Percentiles rank a stretch among this genome's conserved stretches.
These are phyloP conservation scores for Fusarium austroafricanum DNA, from an alignment of 2,329 filamentous ascomycete genomes.

Conservation along the genomic window DNA sequence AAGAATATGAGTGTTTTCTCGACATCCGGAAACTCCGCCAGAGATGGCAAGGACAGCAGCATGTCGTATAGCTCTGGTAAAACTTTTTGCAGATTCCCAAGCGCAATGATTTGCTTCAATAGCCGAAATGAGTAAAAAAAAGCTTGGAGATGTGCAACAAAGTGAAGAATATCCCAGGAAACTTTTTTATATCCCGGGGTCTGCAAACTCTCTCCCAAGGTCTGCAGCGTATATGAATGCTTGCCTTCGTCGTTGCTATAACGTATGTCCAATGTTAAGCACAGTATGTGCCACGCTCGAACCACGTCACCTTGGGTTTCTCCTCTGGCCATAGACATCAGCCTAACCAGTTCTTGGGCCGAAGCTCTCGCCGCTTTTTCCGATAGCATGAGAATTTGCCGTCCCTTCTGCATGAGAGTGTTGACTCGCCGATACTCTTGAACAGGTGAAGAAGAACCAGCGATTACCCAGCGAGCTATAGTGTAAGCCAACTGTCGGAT, in stretches of 20 bases:
- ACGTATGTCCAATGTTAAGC: slow-evolving; percentile 46
- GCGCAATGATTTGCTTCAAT: slow-evolving; percentile 53
- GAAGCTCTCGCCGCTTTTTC: slow-evolving; percentile 10
- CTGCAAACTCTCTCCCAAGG: slow-evolving; percentile 33
- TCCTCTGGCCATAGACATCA: slow-evolving; percentile 31
- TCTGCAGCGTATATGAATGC: slow-evolving; percentile 40
- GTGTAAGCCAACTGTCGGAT: slow-evolving; percentile 68
- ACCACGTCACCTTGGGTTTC: not conserved
- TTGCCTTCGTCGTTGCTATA: slow-evolving; percentile 48
- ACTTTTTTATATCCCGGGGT: slow-evolving; percentile 4
- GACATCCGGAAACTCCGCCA: slow-evolving; percentile 44
- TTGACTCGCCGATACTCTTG: slow-evolving; percentile 55
- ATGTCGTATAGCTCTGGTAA: slow-evolving; percentile 35
- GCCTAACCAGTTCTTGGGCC: slow-evolving; percentile 34
- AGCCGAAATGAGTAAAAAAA: slow-evolving; percentile 71
- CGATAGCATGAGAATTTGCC: slow-evolving; percentile 36
- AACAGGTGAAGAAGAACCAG: slow-evolving; percentile 33
- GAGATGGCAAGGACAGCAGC: slow-evolving; percentile 43
- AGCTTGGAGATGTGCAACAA: slow-evolving; percentile 70
- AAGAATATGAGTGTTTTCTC: slow-evolving; percentile 36
- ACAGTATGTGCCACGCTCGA: slow-evolving; percentile 45
- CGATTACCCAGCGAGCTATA: slow-evolving; percentile 50
- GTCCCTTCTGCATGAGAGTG: slow-evolving; percentile 46
- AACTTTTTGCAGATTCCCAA: slow-evolving; percentile 9
- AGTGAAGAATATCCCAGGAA: slow-evolving; percentile 70